Evolutionary conservation across 768 basidiomycete species (phyloP).

Genomic region (Megacollybia marginata): DNA sequence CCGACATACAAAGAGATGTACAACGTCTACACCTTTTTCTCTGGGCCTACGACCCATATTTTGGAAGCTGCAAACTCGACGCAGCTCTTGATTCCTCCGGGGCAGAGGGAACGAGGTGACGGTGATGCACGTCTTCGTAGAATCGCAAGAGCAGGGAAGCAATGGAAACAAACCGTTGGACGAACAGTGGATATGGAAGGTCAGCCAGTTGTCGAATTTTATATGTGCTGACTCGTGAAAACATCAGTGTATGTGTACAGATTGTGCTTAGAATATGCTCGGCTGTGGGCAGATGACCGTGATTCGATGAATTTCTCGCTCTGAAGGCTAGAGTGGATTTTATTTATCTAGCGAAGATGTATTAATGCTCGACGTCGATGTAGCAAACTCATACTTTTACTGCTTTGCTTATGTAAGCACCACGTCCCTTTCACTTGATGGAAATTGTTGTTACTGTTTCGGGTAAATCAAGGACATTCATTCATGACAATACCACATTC

Average conservation of each 20-base stretch:
- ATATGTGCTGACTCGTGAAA: neutral
- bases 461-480: too few relatives aligned
- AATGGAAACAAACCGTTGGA: conserved; percentile 84
- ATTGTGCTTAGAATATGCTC: conserved; percentile 81
- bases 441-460: too few relatives aligned
- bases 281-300: conserved; percentile 80
- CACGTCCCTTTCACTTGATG: too few relatives aligned
- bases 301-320: conserved; percentile 48
- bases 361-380: too few relatives aligned
- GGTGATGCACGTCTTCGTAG: conserved; percentile 69
- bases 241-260: conserved; percentile 75
- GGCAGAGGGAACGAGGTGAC: conserved; percentile 32
- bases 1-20: conserved; percentile 86
- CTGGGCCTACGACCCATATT: conserved; percentile 64
- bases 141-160: conserved; percentile 87
- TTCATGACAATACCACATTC: too few relatives aligned
- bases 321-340: neutral
- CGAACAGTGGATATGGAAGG: conserved; percentile 90
- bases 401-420: too few relatives aligned
- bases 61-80: conserved; percentile 48
- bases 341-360: too few relatives aligned
- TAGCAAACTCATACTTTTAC: too few relatives aligned
- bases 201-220: conserved; percentile 25
- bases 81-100: conserved; percentile 20
- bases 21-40: conserved; percentile 90